phyloP scores from a whole-genome alignment of 139 green algal genomes.

The Haematococcus lacustris region DNA sequence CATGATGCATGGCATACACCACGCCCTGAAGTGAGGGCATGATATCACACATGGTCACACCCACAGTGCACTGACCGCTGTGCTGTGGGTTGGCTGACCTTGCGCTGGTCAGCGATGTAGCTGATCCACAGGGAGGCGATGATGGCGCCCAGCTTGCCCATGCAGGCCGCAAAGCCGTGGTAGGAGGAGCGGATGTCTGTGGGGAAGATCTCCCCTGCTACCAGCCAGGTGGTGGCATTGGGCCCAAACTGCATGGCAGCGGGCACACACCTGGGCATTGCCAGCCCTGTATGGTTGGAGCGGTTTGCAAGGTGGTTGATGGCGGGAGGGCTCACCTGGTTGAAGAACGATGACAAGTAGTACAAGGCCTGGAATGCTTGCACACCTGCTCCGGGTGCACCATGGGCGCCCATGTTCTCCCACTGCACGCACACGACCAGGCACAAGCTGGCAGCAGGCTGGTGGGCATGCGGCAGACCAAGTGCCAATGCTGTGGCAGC shows the following conservation, averaged over 20 bases:
- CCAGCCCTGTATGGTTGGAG: too few species aligned
- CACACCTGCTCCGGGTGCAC: constrained; percentile 6
- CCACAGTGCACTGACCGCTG: background rate
- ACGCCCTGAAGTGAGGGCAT: background rate
- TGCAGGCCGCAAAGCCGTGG: constrained; percentile 28
- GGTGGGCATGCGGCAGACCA: too few species aligned
- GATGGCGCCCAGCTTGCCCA: constrained; percentile 35
- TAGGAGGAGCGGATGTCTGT: constrained; percentile 47
- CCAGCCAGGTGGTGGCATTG: constrained; percentile 39
- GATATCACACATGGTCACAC: background rate
- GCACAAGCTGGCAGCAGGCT: too few species aligned
- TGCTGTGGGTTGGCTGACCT: background rate
- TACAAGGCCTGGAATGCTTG: constrained; percentile 66
- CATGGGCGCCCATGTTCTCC: constrained; percentile 8
- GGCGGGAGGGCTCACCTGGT: too few species aligned
- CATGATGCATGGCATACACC: background rate
- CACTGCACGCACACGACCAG: too few species aligned
- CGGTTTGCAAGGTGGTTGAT: too few species aligned
- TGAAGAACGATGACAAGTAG: constrained; percentile 72
- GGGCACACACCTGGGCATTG: too few species aligned
- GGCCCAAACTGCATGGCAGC: constrained; percentile 59
- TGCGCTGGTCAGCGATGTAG: constrained; percentile 7
- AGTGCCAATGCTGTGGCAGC: too few species aligned
- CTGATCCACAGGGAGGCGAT: constrained; percentile 23
- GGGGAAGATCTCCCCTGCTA: constrained; percentile 61